Evolutionary conservation across 805 yeast species (phyloP).

Genomic region (Myxozyma nipponensis): DNA sequence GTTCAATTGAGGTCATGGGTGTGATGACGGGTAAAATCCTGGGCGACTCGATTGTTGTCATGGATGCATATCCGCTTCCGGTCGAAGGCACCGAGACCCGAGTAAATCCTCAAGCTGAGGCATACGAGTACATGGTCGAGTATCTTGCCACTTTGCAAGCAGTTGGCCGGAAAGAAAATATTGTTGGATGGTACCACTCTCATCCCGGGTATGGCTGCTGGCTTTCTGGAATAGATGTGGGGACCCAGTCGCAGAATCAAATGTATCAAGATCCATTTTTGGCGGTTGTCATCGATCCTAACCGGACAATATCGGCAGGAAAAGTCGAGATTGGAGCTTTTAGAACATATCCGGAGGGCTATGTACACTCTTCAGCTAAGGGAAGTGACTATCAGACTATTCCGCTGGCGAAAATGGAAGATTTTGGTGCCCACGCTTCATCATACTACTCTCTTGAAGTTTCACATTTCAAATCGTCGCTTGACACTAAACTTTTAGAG

Average conservation of each 20-base stretch:
- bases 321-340: conserved; percentile 84
- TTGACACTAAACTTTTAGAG: conserved; percentile 49
- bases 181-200: conserved; percentile 96
- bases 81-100: conserved; percentile 95
- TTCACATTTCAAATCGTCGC: conserved; percentile 51
- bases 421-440: conserved; percentile 67
- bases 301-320: conserved; percentile 57
- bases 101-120: conserved; percentile 91
- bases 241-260: conserved; percentile 81
- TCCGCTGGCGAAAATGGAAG: conserved; percentile 55
- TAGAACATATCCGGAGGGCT: conserved; percentile 56
- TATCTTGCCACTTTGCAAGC: conserved; percentile 58
- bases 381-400: conserved; percentile 30
- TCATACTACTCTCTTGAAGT: conserved; percentile 65
- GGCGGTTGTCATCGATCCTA: conserved; percentile 85
- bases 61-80: conserved; percentile 82
- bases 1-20: conserved; percentile 91
- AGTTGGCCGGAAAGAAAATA: conserved; percentile 56
- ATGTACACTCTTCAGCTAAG: conserved; percentile 17
- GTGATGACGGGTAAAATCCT: conserved; percentile 78
- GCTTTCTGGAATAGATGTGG: conserved; percentile 89
- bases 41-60: conserved; percentile 54
- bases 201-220: conserved; percentile 98
- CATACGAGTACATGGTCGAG: conserved; percentile 91
- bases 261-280: conserved; percentile 86